Evolutionary conservation across 805 yeast species (phyloP).

Genomic region (Tetrapisispora arboricola): DNA sequence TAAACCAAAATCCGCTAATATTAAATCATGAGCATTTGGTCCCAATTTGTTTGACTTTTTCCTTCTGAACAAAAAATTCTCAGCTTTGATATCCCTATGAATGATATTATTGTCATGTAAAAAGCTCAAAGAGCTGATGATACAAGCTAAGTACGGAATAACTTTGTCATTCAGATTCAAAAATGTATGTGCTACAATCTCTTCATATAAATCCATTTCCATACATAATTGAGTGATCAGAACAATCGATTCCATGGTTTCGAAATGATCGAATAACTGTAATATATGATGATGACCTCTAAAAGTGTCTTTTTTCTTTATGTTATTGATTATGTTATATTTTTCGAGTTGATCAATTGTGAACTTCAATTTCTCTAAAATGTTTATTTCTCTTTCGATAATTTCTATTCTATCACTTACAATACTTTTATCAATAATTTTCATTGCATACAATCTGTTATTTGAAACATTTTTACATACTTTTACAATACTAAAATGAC

Average conservation of each 20-base stretch:
- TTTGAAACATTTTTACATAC: constrained; percentile 38
- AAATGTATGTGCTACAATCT: constrained; percentile 38
- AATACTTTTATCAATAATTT: constrained; percentile 26
- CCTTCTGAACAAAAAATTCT: constrained; percentile 46
- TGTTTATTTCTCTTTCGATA: constrained; percentile 52
- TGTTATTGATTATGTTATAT: constrained; percentile 20
- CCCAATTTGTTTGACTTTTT: constrained; percentile 20
- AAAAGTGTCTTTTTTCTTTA: constrained; percentile 10
- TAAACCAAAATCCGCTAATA: constrained; percentile 44
- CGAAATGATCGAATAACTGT: constrained; percentile 59
- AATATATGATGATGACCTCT: constrained; percentile 40
- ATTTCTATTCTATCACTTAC: constrained; percentile 24
- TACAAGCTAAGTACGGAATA: constrained; percentile 37
- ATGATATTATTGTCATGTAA: constrained; percentile 50
- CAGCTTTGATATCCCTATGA: constrained; percentile 67
- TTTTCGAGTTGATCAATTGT: constrained; percentile 25
- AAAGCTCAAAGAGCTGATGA: constrained; percentile 46
- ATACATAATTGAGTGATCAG: constrained; percentile 57
- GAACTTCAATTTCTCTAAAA: constrained; percentile 29
- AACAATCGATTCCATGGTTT: constrained; percentile 45
- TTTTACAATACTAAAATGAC: constrained; percentile 41
- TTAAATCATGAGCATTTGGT: constrained; percentile 25
- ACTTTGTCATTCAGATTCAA: constrained; percentile 40
- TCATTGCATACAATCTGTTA: constrained; percentile 39
- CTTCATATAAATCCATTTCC: constrained; percentile 61